Percentiles rank a stretch among this genome's conserved stretches.
phyloP scores from a whole-genome alignment of 345 rosid genomes.

The Populus pruinosa region DNA sequence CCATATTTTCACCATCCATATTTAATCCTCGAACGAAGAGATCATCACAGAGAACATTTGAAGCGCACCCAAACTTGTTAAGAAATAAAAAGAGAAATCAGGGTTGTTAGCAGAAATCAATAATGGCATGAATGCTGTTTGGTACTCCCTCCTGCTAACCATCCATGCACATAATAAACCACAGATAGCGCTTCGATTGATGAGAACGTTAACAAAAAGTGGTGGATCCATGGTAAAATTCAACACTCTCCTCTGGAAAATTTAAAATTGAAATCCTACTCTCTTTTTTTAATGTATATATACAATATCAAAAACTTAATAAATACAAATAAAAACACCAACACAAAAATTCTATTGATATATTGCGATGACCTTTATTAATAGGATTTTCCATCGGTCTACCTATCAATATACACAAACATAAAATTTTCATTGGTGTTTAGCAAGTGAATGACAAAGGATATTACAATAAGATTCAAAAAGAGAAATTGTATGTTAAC shows the following conservation, averaged over 20 bases:
- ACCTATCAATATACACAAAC: too few species aligned
- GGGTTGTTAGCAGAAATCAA: background rate
- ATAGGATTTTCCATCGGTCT: accelerated
- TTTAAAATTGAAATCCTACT: too few species aligned
- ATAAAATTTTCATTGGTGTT: too few species aligned
- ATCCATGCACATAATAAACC: background rate
- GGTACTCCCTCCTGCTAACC: background rate
- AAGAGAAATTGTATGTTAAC: accelerated
- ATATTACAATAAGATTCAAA: too few species aligned
- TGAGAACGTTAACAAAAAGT: background rate
- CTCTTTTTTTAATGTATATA: too few species aligned
- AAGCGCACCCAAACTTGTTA: background rate
- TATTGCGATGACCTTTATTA: too few species aligned
- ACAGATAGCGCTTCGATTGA: background rate
- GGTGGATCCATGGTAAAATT: too few species aligned
- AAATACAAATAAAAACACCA: accelerated
- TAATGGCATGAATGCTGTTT: background rate
- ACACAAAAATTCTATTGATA: accelerated
- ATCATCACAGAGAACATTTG: background rate
- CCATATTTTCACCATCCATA: too few species aligned
- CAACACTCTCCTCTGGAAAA: too few species aligned
- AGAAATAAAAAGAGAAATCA: background rate
- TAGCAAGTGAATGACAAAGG: too few species aligned
- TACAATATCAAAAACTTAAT: accelerated
- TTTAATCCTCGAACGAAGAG: background rate